Conservation (phyloP, 805 yeast species). For the Zygosaccharomyces lentus region DNA sequence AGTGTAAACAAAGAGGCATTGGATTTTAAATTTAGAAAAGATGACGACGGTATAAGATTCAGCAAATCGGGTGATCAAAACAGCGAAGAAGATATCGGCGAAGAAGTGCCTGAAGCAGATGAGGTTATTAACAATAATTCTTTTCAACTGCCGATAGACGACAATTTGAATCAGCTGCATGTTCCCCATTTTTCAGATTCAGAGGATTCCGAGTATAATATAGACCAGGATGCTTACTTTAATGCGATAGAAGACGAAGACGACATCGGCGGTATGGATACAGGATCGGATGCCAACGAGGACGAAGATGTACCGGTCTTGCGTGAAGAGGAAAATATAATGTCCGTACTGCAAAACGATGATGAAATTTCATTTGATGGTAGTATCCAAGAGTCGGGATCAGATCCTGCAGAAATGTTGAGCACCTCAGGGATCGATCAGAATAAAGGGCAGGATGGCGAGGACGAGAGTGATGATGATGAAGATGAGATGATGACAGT, state of each 20-base stretch:
- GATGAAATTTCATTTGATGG: slow-evolving; percentile 34
- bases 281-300: slow-evolving; percentile 33
- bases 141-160: slow-evolving; percentile 5
- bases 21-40: slow-evolving; percentile 28
- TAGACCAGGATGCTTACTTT: slow-evolving; percentile 33
- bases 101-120: slow-evolving; percentile 20
- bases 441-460: slow-evolving; percentile 17
- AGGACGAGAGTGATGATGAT: slow-evolving; percentile 30
- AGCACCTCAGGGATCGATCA: slow-evolving; percentile 6
- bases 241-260: slow-evolving; percentile 29
- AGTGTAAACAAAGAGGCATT: slow-evolving; percentile 18
- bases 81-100: slow-evolving; percentile 39
- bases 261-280: slow-evolving; percentile 32
- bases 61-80: slow-evolving; percentile 25
- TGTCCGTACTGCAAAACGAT: slow-evolving; percentile 30
- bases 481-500: slow-evolving; percentile 34
- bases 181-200: slow-evolving; percentile 32
- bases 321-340: slow-evolving; percentile 31
- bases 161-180: slow-evolving; percentile 22
- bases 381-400: slow-evolving; percentile 32
- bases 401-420: slow-evolving; percentile 29
- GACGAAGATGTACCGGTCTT: slow-evolving; percentile 32
- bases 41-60: slow-evolving; percentile 39
- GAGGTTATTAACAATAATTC: slow-evolving; percentile 7
- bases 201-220: slow-evolving; percentile 35